Base-by-base conservation (phyloP, 352 stramenopile genomes). In the Blastocystis hominis region DNA sequence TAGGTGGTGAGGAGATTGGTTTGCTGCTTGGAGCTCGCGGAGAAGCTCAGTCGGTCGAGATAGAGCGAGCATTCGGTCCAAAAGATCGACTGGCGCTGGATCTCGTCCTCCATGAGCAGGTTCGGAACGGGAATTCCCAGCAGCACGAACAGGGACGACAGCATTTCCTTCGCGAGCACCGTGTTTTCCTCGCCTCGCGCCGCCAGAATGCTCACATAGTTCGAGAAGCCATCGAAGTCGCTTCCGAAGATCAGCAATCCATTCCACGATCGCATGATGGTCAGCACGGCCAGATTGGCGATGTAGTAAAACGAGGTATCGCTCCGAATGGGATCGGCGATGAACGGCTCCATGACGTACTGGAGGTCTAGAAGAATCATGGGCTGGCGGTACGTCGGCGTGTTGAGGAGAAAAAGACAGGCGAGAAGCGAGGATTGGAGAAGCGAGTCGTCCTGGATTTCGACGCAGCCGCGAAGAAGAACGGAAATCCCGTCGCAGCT, bases 1-100 rank as follows among this genome's bases (percentile, higher is more conserved):
- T 80, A 80, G 5, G 50, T 63, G 36, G 70, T 80, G 3, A 80
- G 36, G n/a, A 80, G 17, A 62, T 80, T 80, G 24, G 55, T 63
- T n/a, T 66, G 56, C 56, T 66, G 56, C n/a, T 20, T 59, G 13
- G 50, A 59, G 2, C n/a, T 59, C 50, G 50, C 13, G n/a, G 50
- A 59, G 17, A 80, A 20, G 1, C 70, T 47, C 46, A 80, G n/a
- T 13, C 53, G 53, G 34, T 80, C 70, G 30, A 80, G 38, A 80
- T 61, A 80, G 38, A 80, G 55, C 50, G 47, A 66, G 24, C 70
- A 80, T 9, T 64, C 46, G 17, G 46, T 80, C 70, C 70, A 80
- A n/a, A 30, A 80, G 20, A 61, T 46, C 10, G 38, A 47, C 3
- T 80, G 70, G 17, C 55, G 44, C 36, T 34, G 46, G 20, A 80